Conservation (phyloP, 352 stramenopile species). For the Phytophthora idaei region DNA sequence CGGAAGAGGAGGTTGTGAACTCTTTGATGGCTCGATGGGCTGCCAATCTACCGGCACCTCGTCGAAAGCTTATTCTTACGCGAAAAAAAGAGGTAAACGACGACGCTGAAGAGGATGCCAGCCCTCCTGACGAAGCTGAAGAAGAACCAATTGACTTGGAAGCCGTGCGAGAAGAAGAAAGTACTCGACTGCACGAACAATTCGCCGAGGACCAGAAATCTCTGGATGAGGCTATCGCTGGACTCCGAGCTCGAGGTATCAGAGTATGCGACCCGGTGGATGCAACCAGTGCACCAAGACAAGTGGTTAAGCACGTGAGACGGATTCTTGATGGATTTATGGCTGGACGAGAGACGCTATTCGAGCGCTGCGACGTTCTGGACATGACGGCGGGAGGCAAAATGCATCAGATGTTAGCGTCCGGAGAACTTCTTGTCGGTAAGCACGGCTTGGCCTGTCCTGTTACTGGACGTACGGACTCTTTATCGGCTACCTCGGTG, state of each 20-base stretch:
- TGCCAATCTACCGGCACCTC: constrained; percentile 24
- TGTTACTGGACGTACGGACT: constrained; percentile 30
- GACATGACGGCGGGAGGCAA: constrained; percentile 8
- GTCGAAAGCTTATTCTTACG: constrained; percentile 33
- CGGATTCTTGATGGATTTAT: constrained; percentile 40
- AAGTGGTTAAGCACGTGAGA: constrained; percentile 40
- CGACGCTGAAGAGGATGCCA: constrained; percentile 13
- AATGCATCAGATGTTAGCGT: constrained; percentile 32
- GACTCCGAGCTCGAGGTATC: constrained; percentile 46
- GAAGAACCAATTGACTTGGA: constrained; percentile 36
- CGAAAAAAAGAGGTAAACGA: constrained; percentile 23
- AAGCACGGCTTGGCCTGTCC: constrained; percentile 60
- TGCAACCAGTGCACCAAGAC: constrained; percentile 36
- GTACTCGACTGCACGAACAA: constrained; percentile 48
- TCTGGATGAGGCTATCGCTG: constrained; percentile 40
- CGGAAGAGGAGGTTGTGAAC: constrained; percentile 37
- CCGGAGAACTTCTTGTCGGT: constrained; percentile 53
- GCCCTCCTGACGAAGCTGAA: constrained; percentile 12
- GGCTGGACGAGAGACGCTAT: constrained; percentile 43
- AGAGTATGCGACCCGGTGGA: constrained; percentile 33
- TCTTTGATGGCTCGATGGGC: constrained; percentile 44
- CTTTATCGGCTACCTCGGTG: not conserved
- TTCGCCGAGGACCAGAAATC: constrained; percentile 48
- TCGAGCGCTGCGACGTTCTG: constrained; percentile 53
- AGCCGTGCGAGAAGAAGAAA: constrained; percentile 49